Evolutionary conservation across 23 red algal genomes (phyloP), one percentile per base, ranked within the genome.

Genomic region (Pyropia yezoensis): DNA sequence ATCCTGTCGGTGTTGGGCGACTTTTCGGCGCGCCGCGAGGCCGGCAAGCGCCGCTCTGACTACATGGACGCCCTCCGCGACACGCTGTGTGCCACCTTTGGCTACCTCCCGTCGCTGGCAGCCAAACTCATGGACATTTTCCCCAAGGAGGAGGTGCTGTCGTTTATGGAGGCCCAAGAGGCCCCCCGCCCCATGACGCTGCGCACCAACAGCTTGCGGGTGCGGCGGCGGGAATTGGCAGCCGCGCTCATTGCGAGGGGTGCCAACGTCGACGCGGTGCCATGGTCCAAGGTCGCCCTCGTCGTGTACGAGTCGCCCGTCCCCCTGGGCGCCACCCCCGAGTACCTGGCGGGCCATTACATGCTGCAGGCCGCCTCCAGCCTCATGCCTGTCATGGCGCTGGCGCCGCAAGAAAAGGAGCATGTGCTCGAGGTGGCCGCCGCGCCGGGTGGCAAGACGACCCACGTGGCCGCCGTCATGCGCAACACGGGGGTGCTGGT

Each of bases 321-420:
- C 18, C 94, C 94, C 7, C 77, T 98, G 9, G 94, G 94, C 8
- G 94, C 94, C 18, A 98, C 94, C 12, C 94, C 94, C 16, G 94
- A 98, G 76, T 98, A 98, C 69, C 57, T 98, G 23, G 94, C 94
- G 26, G 94, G 94, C 19, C 62, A 91, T 55, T 98, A 98, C 80
- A 98, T 90, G 85, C 91, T 98, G 61, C 94, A 98, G 50, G 68
- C 85, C 51, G 84, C 94, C 1, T 86, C 85, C 1, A 83, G 75
- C 45, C 83, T 98, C 73, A 29, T 98, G 32, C 94, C 94, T 6
- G 79, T 90, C 13, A 85, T 98, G 18, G 94, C 94, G 26, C 88
- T 98, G 30, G 85, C 85, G 15, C 85, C 94, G 33, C 77, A 82
- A 57, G 70, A 82, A 47, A 60, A 91, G 24, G 94, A 98, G 63